Evolutionary conservation across 495 filamentous ascomycete genomes (phyloP).

Genomic region (Penicillium pancosmium): DNA sequence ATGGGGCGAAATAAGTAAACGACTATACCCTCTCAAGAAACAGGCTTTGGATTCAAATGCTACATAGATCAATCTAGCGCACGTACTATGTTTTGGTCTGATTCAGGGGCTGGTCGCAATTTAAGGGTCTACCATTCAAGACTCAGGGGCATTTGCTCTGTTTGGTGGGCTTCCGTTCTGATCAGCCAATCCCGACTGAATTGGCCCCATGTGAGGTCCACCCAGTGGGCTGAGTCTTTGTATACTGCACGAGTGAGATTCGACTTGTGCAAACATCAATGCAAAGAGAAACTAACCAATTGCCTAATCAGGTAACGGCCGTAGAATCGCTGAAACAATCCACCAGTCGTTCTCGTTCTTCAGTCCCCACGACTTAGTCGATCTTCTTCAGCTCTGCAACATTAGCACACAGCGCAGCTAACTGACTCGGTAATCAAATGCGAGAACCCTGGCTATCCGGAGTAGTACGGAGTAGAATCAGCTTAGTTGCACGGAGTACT

Average conservation of each 20-base stretch:
- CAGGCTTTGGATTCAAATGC: too few species aligned
- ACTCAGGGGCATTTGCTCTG: not conserved
- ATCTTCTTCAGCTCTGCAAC: not conserved
- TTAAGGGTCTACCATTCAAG: not conserved
- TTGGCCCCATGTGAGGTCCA: not conserved
- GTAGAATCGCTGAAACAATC: not conserved
- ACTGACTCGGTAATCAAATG: not conserved
- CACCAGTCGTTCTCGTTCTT: not conserved
- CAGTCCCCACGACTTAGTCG: not conserved
- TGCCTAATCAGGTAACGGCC: not conserved
- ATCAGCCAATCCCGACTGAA: not conserved
- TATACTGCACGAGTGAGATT: not conserved
- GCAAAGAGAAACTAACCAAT: not conserved
- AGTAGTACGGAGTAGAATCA: not conserved
- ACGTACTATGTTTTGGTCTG: too few species aligned
- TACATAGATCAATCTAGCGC: too few species aligned
- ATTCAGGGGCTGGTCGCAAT: not conserved
- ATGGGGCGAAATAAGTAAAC: too few species aligned
- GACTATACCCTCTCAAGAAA: too few species aligned
- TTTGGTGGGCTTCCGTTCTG: not conserved
- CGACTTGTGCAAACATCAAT: not conserved
- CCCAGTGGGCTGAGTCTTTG: not conserved
- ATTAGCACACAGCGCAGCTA: not conserved
- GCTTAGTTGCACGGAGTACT: not conserved
- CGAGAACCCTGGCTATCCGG: not conserved